Percentiles rank a stretch among this genome's conserved stretches.
Evolutionary conservation across 768 basidiomycete species (phyloP).

Genomic region (Austroboletus eburneus): DNA sequence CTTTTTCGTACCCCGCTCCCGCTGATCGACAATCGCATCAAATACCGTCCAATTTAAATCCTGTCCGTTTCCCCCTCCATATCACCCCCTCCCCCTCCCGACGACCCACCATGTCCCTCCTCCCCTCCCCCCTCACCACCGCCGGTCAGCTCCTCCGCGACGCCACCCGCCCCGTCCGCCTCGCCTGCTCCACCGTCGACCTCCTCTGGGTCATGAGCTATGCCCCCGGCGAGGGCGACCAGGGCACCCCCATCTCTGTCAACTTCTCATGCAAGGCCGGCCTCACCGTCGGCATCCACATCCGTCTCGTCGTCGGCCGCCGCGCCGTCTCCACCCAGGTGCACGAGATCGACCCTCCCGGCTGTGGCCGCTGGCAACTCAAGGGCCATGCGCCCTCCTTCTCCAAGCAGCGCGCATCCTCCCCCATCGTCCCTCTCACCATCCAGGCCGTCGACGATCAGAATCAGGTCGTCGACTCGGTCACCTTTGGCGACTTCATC

Average conservation of each 20-base stretch:
- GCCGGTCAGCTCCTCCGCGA: conserved; percentile 12
- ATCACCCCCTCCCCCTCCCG: neutral
- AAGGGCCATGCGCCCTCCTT: conserved; percentile 58
- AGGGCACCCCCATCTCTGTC: conserved; percentile 60
- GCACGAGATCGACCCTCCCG: conserved; percentile 42
- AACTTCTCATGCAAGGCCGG: conserved; percentile 37
- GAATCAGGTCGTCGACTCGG: conserved; percentile 53
- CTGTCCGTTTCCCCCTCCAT: neutral
- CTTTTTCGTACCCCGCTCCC: conserved; percentile 15
- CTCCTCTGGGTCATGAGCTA: conserved; percentile 65
- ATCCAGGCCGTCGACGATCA: conserved; percentile 59
- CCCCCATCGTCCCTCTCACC: conserved; percentile 48
- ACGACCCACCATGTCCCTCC: neutral
- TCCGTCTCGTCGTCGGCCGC: conserved; percentile 71
- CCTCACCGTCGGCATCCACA: conserved; percentile 38
- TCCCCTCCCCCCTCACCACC: conserved; percentile 2
- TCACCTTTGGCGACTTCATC: conserved; percentile 68
- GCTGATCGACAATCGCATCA: conserved; percentile 14
- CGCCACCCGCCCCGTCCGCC: conserved; percentile 14
- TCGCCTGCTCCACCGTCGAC: conserved; percentile 45
- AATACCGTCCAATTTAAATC: conserved; percentile 25
- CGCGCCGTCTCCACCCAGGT: conserved; percentile 68
- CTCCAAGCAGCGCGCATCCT: conserved; percentile 34
- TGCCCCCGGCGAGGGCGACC: conserved; percentile 58
- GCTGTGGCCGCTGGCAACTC: conserved; percentile 60